A percentile compares a stretch with the other conserved stretches of the same genome.
Evolutionary conservation across 2,329 filamentous ascomycete species (phyloP).

Genomic region (Falciphora oryzae): DNA sequence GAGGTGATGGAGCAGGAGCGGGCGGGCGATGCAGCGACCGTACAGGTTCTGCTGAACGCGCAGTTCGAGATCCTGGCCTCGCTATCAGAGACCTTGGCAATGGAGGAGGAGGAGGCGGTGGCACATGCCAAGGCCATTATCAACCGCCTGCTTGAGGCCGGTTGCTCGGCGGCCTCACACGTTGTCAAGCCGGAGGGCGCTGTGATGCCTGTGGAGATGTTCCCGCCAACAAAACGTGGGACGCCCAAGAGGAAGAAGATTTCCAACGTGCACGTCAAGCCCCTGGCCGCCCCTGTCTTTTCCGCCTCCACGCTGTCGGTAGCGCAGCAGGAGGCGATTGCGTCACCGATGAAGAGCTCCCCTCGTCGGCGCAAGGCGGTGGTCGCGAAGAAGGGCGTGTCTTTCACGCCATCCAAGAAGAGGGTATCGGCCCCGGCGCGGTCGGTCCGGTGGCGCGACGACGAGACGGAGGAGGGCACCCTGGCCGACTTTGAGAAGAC

Average conservation of each 20-base stretch:
- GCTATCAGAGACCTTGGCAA: constrained; percentile 71
- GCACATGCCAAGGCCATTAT: constrained; percentile 73
- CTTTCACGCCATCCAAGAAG: constrained; percentile 78
- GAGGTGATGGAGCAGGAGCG: constrained; percentile 82
- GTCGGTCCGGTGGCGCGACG: constrained; percentile 86
- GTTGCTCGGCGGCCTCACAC: constrained; percentile 68
- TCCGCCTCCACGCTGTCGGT: constrained; percentile 21
- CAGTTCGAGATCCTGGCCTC: constrained; percentile 89
- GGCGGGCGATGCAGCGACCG: constrained; percentile 65
- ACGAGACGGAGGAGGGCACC: constrained; percentile 73
- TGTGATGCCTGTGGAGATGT: constrained; percentile 54
- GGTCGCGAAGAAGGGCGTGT: constrained; percentile 60
- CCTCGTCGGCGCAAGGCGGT: constrained; percentile 71
- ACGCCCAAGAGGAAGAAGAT: constrained; percentile 71
- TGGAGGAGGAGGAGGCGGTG: constrained; percentile 80
- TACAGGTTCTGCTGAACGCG: constrained; percentile 79
- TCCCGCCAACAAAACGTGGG: constrained; percentile 64
- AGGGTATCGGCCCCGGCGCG: constrained; percentile 58
- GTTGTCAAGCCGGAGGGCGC: constrained; percentile 85
- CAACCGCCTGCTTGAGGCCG: constrained; percentile 69
- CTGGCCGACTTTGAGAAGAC: constrained; percentile 90
- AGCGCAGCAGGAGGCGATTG: constrained; percentile 32
- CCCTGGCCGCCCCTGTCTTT: constrained; percentile 40
- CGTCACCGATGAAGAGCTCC: constrained; percentile 68
- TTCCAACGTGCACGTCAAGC: constrained; percentile 33